Conservation (phyloP, 345 rosid species). For the Diplotaxis tenuifolia region DNA sequence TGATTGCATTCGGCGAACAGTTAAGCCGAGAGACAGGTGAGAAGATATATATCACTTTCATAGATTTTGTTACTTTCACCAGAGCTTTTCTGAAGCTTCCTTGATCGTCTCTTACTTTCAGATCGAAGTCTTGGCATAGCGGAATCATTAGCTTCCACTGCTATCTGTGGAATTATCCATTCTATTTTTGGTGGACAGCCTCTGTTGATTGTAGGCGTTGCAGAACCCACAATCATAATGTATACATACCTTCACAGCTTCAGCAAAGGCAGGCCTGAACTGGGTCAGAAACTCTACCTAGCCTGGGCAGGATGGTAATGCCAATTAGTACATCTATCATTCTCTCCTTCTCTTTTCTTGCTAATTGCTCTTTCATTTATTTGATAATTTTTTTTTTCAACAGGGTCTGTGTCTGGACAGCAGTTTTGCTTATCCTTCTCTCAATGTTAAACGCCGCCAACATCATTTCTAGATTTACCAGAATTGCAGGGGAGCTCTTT, state of each 20-base stretch:
- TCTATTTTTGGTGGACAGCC: slow-evolving; percentile 81
- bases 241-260: slow-evolving; percentile 69
- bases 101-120: slow-evolving; percentile 13
- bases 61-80: neutral
- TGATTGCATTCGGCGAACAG: slow-evolving; percentile 70
- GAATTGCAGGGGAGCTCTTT: slow-evolving; percentile 85
- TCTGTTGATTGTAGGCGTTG: slow-evolving; percentile 73
- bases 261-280: slow-evolving; percentile 52
- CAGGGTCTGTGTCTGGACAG: slow-evolving; percentile 95
- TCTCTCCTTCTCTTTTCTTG: slow-evolving; percentile 10
- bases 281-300: slow-evolving; percentile 67
- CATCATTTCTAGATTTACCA: slow-evolving; percentile 70
- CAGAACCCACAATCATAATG: slow-evolving; percentile 85
- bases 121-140: slow-evolving; percentile 61
- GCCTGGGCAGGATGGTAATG: slow-evolving; percentile 89
- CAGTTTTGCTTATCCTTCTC: slow-evolving; percentile 62
- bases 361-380: neutral
- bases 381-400: neutral
- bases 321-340: neutral
- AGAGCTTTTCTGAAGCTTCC: neutral
- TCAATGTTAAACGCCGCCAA: slow-evolving; percentile 60
- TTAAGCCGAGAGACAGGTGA: slow-evolving; percentile 60
- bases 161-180: slow-evolving; percentile 59
- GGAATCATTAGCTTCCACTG: slow-evolving; percentile 63
- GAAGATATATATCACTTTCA: neutral